Evolutionary conservation across 2,329 filamentous ascomycete species (phyloP), one percentile per base, ranked within the genome.

Genomic region (Elsinoe batatas): DNA sequence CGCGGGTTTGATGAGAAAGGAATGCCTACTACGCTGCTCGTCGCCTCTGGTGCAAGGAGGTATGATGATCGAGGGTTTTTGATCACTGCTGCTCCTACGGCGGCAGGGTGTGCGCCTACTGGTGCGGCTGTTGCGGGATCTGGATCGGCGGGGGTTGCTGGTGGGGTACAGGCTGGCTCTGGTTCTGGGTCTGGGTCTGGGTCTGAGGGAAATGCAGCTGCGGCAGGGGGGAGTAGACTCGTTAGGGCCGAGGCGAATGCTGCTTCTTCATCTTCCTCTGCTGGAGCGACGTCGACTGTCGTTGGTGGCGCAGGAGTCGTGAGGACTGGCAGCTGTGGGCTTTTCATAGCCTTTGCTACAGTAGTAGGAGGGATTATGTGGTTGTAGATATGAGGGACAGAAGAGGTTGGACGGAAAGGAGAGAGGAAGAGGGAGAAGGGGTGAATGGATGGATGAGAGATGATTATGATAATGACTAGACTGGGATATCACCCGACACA

Each of bases 1-100:
- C 78, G 75, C 5, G 65, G 69, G 12, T 79, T 71, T 62, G 69
- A 79, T 62, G 64, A 76, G 32, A 70, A 72, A 60, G 76, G 76
- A 33, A 79, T 79, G 64, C 69, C 71, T 26, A 78, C 75, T 1
- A 71, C 75, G 1, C 68, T 70, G 56, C 74, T 72, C 5, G 63
- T 72, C 17, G 60, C 67, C 15, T 65, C 67, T 11, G 72, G 70
- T 18, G 61, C 68, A 7, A 59, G 70, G 56, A 72, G 68, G 44
- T 78, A 74, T 63, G 70, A 78, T 61, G 64, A 70, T 26, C 67
- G 71, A 57, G 75, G 76, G 3, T 75, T 75, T 57, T 65, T 71
- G 32, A 71, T 57, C 46, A 57, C 55, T 8, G 33, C 47, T n/a
- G 18, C 54, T 6, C 43, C 42, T n/a, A 8, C 3, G 2, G 26